Evolutionary conservation across 768 basidiomycete genomes (phyloP), one percentile per base, ranked within the genome.

Genomic region (Calocera cornea): DNA sequence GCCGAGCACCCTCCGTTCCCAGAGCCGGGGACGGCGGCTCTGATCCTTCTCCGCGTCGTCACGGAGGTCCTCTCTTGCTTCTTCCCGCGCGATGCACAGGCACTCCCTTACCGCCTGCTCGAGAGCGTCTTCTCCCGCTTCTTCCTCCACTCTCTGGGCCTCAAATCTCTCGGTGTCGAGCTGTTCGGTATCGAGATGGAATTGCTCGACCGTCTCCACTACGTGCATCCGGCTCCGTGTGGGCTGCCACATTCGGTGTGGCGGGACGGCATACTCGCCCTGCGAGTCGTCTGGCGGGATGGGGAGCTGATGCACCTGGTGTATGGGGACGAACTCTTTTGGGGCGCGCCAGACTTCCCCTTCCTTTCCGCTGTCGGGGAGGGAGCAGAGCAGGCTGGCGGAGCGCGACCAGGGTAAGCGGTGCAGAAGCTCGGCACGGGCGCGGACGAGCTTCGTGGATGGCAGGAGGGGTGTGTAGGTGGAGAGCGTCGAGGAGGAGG

Each of bases 311-410:
- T 60, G 54, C 54, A 60, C 19, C 54, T 27, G 11, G 19, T 60
- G 54, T 2, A 60, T 11, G 27, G 54, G 54, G 7, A 60, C 31
- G 31, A 60, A 60, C 54, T 60, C 54, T 5, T 19, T 60, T 19
- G 54, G 54, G 14, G 54, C 54, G 24, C 31, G 24, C 54, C 54
- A 60, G 14, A 60, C 22, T 27, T 60, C 54, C 8, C 54, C 54
- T 10, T 12, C 14, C 22, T 19, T 2, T 10, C 54, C 31, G 7
- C 14, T 60, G 22, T 60, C 54, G 31, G 54, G 54, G 24, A 60
- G 31, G 54, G 54, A 60, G 31, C 54, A 60, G 27, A 60, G 54
- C 54, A 60, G 31, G 54, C 54, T 60, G 11, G 54, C 54, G 54
- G 14, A 29, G 14, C 54, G 24, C 14, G 54, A 60, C 54, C 54